These are phyloP conservation scores for Sarocladium strictum DNA, from an alignment of 2,329 filamentous ascomycete species.

Conservation along the genomic window DNA sequence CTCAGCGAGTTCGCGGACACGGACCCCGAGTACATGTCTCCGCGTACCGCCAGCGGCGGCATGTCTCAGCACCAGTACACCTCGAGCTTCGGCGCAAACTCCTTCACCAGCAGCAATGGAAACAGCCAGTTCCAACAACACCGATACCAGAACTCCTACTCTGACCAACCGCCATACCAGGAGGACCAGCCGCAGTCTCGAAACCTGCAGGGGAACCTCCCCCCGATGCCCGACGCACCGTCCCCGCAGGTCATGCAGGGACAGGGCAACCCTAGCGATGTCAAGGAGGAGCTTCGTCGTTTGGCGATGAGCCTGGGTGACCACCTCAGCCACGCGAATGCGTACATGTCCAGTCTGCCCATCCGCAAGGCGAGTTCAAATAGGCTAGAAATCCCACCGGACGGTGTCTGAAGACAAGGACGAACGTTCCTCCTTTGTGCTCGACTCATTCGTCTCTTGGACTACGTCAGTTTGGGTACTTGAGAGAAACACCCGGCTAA, in stretches of 20 bases:
- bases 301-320: constrained; percentile 44
- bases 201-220: constrained; percentile 20
- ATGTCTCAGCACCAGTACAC: not conserved
- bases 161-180: constrained; percentile 11
- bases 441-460: too few relatives aligned
- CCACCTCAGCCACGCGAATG: constrained; percentile 40
- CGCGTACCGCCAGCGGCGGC: constrained; percentile 22
- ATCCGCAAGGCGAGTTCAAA: constrained; percentile 27
- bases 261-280: constrained; percentile 43
- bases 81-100: constrained; percentile 10
- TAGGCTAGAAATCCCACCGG: constrained; percentile 17
- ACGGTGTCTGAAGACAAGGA: not conserved
- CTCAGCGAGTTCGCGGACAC: constrained; percentile 35
- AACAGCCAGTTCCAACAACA: not conserved
- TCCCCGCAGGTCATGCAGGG: constrained; percentile 49
- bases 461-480: too few relatives aligned
- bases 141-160: constrained; percentile 1
- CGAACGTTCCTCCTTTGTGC: too few relatives aligned
- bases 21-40: constrained; percentile 29
- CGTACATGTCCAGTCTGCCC: constrained; percentile 36
- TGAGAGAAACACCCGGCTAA: too few relatives aligned
- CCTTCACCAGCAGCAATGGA: constrained; percentile 13
- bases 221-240: constrained; percentile 38
- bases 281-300: constrained; percentile 44
- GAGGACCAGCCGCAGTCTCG: constrained; percentile 15